A percentile compares a stretch with the other conserved stretches of the same genome.
Conservation (phyloP, 257 asterid species). For the Petunia axillaris region DNA sequence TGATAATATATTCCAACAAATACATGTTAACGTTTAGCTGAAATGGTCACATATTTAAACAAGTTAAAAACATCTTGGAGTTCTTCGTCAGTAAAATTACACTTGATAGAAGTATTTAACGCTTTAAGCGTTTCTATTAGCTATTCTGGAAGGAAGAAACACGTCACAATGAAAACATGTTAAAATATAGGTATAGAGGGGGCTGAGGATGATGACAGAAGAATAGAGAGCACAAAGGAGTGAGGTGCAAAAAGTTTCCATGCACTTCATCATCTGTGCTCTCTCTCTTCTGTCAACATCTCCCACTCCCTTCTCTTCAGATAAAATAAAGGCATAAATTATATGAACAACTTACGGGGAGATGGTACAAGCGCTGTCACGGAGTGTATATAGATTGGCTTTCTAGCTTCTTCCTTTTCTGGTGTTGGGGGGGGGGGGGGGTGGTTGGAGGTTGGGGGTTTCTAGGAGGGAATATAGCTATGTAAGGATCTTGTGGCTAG, state of each 20-base stretch:
- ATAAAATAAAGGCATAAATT: background rate
- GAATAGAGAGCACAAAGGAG: conserved; percentile 75
- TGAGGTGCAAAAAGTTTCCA: conserved; percentile 40
- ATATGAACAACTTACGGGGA: background rate
- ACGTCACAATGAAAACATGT: no score
- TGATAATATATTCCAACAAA: background rate
- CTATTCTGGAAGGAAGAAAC: background rate
- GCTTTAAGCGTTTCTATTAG: no score
- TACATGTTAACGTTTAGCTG: background rate
- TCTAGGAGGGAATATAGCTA: background rate
- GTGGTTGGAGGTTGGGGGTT: background rate
- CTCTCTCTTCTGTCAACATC: background rate
- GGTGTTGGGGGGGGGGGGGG: no score
- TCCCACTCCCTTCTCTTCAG: background rate
- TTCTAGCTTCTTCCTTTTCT: background rate
- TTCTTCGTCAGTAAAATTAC: background rate
- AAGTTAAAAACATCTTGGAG: background rate
- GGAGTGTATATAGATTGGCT: background rate
- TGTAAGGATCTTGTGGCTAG: background rate
- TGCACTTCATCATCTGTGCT: background rate
- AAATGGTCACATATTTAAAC: background rate
- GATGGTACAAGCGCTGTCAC: background rate
- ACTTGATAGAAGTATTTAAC: background rate
- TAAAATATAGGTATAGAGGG: background rate
- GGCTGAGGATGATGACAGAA: conserved; percentile 60